Evolutionary conservation across 805 yeast genomes (phyloP).

Genomic region (Myxozyma lipomycoides): DNA sequence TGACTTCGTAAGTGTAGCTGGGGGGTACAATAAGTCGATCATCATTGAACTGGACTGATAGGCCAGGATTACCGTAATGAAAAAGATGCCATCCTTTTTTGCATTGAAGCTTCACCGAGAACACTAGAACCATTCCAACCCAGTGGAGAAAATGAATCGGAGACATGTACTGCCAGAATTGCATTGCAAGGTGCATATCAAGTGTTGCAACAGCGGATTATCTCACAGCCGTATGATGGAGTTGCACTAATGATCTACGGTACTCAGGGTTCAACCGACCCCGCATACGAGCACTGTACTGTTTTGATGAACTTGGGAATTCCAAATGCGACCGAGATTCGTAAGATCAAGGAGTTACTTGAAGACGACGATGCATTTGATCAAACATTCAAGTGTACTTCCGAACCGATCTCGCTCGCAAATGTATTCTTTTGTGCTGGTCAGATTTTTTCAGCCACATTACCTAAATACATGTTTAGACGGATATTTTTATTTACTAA

Average conservation of each 20-base stretch:
- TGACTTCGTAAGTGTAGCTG: conserved; percentile 10
- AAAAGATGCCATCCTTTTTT: conserved; percentile 38
- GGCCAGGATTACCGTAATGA: conserved; percentile 27
- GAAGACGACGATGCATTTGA: conserved; percentile 31
- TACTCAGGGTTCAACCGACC: conserved; percentile 34
- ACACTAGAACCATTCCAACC: conserved; percentile 31
- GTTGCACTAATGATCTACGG: conserved; percentile 63
- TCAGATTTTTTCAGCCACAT: conserved; percentile 49
- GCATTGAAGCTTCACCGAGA: conserved; percentile 36
- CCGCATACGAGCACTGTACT: conserved; percentile 18
- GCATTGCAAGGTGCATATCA: conserved; percentile 52
- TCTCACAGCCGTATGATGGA: conserved; percentile 64
- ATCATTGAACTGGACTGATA: neutral
- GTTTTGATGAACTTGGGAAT: conserved; percentile 29
- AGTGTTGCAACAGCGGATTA: conserved; percentile 62
- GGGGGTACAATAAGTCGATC: neutral
- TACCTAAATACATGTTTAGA: conserved; percentile 48
- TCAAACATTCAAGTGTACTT: conserved; percentile 25
- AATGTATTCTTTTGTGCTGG: conserved; percentile 50
- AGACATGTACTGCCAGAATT: conserved; percentile 20
- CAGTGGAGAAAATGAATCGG: conserved; percentile 9
- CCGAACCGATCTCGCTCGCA: conserved; percentile 37
- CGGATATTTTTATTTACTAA: conserved; percentile 71
- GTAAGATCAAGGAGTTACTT: conserved; percentile 18
- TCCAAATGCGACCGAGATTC: conserved; percentile 28